Conservation (phyloP, 768 basidiomycete genomes). For the Fistulinella prunicolor region DNA sequence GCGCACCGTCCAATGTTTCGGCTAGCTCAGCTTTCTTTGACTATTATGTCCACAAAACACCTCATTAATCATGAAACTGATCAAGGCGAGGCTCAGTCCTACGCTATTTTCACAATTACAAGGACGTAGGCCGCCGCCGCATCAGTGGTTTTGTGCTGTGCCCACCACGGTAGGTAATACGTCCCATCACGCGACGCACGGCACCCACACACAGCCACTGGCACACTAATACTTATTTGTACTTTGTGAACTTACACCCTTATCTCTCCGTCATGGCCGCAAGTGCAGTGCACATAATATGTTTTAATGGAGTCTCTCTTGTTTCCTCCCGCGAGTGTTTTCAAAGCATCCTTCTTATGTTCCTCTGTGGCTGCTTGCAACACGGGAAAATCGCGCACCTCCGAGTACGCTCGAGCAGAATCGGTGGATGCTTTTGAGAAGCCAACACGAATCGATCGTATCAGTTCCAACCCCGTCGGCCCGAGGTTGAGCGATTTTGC, state of each 20-base stretch:
- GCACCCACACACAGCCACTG: constrained; percentile 11
- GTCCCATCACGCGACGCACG: constrained; percentile 12
- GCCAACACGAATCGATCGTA: background rate
- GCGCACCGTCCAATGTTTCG: background rate
- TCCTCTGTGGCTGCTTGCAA: background rate
- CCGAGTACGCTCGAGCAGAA: background rate
- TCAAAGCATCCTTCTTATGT: background rate
- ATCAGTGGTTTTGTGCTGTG: constrained; percentile 2
- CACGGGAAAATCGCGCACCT: background rate
- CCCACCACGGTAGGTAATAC: background rate
- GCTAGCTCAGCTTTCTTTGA: background rate
- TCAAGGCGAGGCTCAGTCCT: background rate
- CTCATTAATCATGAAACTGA: constrained; percentile 4
- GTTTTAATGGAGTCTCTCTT: background rate
- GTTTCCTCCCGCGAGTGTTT: constrained; percentile 22
- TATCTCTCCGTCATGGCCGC: constrained; percentile 22
- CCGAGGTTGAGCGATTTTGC: constrained; percentile 13
- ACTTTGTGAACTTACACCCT: constrained; percentile 6
- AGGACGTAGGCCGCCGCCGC: background rate
- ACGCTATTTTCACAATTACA: background rate
- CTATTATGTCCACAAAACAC: background rate
- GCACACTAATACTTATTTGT: constrained; percentile 1
- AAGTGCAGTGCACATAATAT: background rate
- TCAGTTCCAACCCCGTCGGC: constrained; percentile 9
- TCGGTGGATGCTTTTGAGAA: background rate